Base-by-base conservation (phyloP, 164 flowering plant species). In the Taxillus chinensis region DNA sequence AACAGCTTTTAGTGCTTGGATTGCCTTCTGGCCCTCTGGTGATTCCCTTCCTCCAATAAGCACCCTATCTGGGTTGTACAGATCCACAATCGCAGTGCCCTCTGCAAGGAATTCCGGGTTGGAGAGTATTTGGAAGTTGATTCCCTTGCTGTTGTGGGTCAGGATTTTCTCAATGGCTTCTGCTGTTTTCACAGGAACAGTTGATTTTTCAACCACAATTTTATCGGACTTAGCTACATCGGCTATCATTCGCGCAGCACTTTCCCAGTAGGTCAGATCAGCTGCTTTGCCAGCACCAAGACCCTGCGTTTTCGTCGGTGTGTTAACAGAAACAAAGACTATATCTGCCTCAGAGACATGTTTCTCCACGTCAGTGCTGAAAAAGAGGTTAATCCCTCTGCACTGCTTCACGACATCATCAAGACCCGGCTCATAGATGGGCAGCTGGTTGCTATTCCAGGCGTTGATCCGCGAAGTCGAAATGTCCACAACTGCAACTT, bases 1-100 rank as follows among this genome's bases (percentile, higher is more conserved):
- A 49, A 84, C 81, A 53, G 62, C 74, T 59, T 64, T 80, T 73
- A 84, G 48, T 39, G 78, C 59, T 55, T 82, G 52, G 50, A 84
- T 61, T 3, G 86, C 89, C 73, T 80, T 75, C 10, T 39, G 40
- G 5, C 86, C 89, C 64, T 60, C 80, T 6, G 85, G 84, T 48
- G 84, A 81, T 57, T 83, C 85, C 76, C 87, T 63, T 3, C 90
- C 87, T 58, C 90, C 90, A 37, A 85, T 85, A 14, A 85, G 87
- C 45, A 85, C 87, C 5, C 87, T 62, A 12, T 85, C 87, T 2
- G 87, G 90, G 0, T 70, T 67, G 50, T 77, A 67, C 40, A 85
- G 87, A 46, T 85, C 87, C 11, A 68, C 9, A 14, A 85, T 83
- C 14, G 87, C 85, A 61, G 87, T 85, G 40, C 90, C 89, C 70